Base-by-base conservation (phyloP, 495 filamentous ascomycete species). In the Aspergillus affinis region DNA sequence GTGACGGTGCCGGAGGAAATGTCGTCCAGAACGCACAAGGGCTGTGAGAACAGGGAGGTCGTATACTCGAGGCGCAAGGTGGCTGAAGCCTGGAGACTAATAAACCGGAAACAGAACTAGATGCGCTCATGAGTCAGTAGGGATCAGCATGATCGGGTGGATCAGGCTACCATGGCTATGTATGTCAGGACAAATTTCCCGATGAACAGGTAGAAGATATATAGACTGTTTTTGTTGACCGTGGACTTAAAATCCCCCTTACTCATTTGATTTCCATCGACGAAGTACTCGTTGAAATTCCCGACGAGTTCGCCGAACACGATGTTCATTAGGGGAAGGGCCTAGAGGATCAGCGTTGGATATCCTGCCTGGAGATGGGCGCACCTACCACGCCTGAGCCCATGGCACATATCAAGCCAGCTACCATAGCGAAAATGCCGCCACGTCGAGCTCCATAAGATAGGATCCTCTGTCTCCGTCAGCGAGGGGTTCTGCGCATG, bases 311-410 rank as follows among this genome's bases (percentile, higher is more conserved):
- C 60, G 6, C 79, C 77, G 57, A 82, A 79, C 6, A 82, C 60
- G 51, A 81, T 74, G 41, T 72, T 79, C 77, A 80, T 79, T 12
- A 82, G 59, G 2, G 79, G 79, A 9, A 80, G 60, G 0, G 75
- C 57, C 70, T 72, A 21, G 27, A 51, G 30, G 30, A 46, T 52
- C 18, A 45, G 4, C 6, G 47, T 20, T 29, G 21, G 20, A 9
- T 30, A 27, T 52, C 26, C 17, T 29, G 6, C 13, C 49, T 29
- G 23, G 19, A n/a, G 18, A 5, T 5, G n/a, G 17, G 26, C 26
- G 5, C 3, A 59, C 64, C 17, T 65, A 67, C 65, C 49, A 90
- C 87, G 26, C 90, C 90, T 15, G 81, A 88, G 26, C 78, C 83
- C 63, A 93, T 86, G 55, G 89, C 78, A 56, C 77, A 82, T 36